Base-by-base conservation (phyloP, 2,329 filamentous ascomycete genomes). In the Fusarium lateritium region DNA sequence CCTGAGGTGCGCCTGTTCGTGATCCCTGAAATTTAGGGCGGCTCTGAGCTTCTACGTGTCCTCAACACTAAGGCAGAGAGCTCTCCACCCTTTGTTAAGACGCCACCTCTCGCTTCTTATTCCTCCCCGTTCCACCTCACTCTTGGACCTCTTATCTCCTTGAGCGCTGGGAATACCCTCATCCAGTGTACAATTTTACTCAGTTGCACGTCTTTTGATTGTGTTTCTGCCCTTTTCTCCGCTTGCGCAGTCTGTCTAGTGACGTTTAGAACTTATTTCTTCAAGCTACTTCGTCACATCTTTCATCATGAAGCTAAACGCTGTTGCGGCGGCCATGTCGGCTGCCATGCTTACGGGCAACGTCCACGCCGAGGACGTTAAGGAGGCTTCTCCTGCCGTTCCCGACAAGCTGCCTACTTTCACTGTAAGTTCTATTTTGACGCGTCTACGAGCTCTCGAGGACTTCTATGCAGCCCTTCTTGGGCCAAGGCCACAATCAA, bases 231-330 rank as follows among this genome's bases (percentile, higher is more conserved):
- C 56, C 40, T 22, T 47, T 34, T 10, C 33, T 51, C 24, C 42
- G 26, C 45, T 56, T 66, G 69, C 63, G 62, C 69, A 67, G 68
- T 64, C 67, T 70, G 72, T 72, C 67, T 51, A 54, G 72, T 73
- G 66, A 70, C 66, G 56, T 54, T 21, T 66, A 62, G 52, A 49
- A 56, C 26, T 61, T 51, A 19, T 39, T 49, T 54, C 15, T 42
- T 46, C 46, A 53, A 71, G 53, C 67, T 71, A 70, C 53, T 28
- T 57, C 51, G 62, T 70, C 78, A 94, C 94, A 91, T 62, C 65
- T 49, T 55, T 53, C 86, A 90, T 78, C 78, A 97, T 97, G 94
- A 93, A 92, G 89, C 89, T 97, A 83, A 91, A 92, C 83, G 85
- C 92, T 80, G 89, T 92, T 78, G 88, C 94, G 76, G 91, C 91